These are phyloP conservation scores for Dianthus caryophyllus DNA, from an alignment of 148 eudicot species.

Conservation along the genomic window DNA sequence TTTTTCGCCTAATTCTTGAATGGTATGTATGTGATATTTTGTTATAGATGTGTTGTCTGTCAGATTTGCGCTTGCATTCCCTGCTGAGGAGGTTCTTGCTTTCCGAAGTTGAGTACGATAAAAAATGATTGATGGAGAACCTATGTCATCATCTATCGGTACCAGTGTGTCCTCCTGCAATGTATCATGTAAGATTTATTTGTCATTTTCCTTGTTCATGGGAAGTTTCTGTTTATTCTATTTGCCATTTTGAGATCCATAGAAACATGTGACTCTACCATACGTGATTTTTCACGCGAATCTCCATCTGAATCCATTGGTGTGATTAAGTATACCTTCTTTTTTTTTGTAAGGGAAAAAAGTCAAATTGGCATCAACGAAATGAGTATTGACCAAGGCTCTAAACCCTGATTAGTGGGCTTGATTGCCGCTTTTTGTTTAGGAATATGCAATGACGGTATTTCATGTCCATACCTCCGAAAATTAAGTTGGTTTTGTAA, in stretches of 20 bases:
- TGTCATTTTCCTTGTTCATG: neutral
- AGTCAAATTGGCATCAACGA: too few species aligned
- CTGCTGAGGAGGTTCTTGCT: too few species aligned
- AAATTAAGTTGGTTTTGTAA: too few species aligned
- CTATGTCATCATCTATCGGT: neutral
- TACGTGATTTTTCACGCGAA: too few species aligned
- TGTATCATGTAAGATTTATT: constrained; percentile 11
- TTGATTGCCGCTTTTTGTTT: too few species aligned
- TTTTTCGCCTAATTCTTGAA: neutral
- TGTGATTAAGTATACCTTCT: too few species aligned
- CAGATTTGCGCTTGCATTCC: neutral
- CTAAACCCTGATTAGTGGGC: too few species aligned
- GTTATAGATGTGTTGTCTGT: neutral
- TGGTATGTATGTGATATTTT: neutral
- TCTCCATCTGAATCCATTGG: too few species aligned
- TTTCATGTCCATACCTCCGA: too few species aligned
- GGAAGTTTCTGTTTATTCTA: neutral
- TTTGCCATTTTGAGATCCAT: neutral
- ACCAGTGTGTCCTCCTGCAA: neutral
- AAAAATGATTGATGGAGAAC: neutral
- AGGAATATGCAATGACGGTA: too few species aligned
- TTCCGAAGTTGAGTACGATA: neutral
- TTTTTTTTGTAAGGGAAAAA: too few species aligned
- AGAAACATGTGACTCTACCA: neutral
- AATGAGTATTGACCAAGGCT: too few species aligned